Percentiles rank a stretch among this genome's conserved stretches.
These are phyloP conservation scores for Gossypioides kirkii DNA, from an alignment of 345 rosid genomes.

Conservation along the genomic window DNA sequence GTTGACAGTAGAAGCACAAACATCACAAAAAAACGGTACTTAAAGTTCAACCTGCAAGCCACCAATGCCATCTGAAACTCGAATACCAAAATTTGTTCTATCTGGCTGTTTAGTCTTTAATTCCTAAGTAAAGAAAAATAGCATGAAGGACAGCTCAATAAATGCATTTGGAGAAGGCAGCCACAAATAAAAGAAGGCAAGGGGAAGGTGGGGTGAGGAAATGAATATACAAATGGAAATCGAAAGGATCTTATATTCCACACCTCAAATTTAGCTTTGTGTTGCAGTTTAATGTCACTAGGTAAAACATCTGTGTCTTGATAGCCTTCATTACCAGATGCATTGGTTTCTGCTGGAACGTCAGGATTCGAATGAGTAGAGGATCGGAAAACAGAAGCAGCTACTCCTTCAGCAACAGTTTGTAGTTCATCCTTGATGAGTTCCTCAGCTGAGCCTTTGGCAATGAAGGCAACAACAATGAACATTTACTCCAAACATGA, in stretches of 20 bases:
- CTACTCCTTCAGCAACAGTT: conserved; percentile 70
- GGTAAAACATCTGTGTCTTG: conserved; percentile 24
- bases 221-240: not conserved
- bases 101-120: conserved; percentile 36
- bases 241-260: not conserved
- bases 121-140: conserved; percentile 31
- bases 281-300: conserved; percentile 30
- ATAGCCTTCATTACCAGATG: conserved; percentile 25
- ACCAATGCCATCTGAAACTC: conserved; percentile 49
- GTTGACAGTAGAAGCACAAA: not conserved
- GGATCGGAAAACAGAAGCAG: conserved; percentile 48
- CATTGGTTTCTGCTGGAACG: conserved; percentile 17
- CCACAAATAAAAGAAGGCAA: not conserved
- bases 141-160: not conserved
- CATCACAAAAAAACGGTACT: conserved; percentile 7
- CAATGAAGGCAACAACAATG: conserved; percentile 8
- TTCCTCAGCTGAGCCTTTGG: conserved; percentile 44
- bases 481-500: conserved; percentile 1
- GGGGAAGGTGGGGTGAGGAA: not conserved
- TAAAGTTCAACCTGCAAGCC: conserved; percentile 53
- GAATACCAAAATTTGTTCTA: conserved; percentile 41
- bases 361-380: conserved; percentile 29
- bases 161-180: not conserved
- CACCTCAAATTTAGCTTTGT: conserved; percentile 52
- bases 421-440: conserved; percentile 58